A percentile compares a stretch with the other conserved stretches of the same genome.
phyloP scores from a whole-genome alignment of 495 filamentous ascomycete genomes.

The Penicillium argentinense region DNA sequence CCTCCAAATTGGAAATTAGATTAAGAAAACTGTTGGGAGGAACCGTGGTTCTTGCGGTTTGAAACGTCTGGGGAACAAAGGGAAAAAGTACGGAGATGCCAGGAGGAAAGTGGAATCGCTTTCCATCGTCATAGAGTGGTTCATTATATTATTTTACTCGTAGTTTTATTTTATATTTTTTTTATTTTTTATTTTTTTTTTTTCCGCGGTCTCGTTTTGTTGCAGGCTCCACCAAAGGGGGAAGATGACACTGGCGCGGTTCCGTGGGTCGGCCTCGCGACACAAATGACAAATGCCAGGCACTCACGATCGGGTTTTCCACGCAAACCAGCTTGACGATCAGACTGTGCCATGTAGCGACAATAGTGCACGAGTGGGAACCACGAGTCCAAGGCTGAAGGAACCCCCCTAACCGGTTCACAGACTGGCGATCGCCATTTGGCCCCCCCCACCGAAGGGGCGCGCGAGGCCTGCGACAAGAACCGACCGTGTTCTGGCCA shows the following conservation, averaged over 20 bases:
- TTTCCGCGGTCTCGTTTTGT: not conserved
- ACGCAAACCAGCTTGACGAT: not conserved
- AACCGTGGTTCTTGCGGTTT: not conserved
- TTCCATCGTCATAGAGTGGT: too few relatives aligned
- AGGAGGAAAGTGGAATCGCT: too few relatives aligned
- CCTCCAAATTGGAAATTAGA: not conserved
- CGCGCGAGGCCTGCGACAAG: not conserved
- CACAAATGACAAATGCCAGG: not conserved
- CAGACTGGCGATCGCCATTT: constrained; percentile 8
- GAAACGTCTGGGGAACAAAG: too few relatives aligned
- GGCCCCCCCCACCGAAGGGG: not conserved
- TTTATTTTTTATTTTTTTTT: too few relatives aligned
- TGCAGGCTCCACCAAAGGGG: not conserved
- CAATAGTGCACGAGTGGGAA: not conserved
- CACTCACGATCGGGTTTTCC: not conserved
- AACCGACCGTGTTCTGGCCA: constrained; percentile 3
- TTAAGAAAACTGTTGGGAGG: not conserved
- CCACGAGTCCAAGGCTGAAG: constrained; percentile 7
- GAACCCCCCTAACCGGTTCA: not conserved
- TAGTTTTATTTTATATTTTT: constrained; percentile 2
- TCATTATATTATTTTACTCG: not conserved
- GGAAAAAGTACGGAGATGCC: too few relatives aligned
- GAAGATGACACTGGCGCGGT: not conserved
- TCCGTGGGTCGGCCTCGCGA: not conserved
- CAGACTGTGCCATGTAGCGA: not conserved